Conservation (phyloP, 345 rosid species). For the Lumnitzera littorea region DNA sequence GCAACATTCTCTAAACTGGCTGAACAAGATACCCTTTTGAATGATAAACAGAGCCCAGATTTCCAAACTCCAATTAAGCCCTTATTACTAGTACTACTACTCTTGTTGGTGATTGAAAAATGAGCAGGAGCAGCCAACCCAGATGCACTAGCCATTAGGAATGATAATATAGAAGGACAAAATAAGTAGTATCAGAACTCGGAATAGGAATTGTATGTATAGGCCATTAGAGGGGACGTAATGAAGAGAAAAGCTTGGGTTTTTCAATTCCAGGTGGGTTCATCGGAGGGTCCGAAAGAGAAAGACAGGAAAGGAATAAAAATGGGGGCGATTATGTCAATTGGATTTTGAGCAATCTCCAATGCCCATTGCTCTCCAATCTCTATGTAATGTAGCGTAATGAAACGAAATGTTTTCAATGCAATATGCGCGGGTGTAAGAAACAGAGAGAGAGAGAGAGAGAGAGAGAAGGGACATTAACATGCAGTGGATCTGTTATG, state of each 20-base stretch:
- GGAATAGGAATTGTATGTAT: conserved; percentile 7
- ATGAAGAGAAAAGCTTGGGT: not conserved
- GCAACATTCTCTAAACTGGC: conserved; percentile 37
- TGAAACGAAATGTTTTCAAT: too few species aligned
- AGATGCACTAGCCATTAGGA: conserved; percentile 74
- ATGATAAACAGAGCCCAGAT: conserved; percentile 55
- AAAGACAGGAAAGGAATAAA: not conserved
- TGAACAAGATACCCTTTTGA: conserved; percentile 47
- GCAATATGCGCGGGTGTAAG: too few species aligned
- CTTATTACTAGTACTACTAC: conserved; percentile 25
- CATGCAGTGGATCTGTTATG: too few species aligned
- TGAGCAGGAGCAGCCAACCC: conserved; percentile 41
- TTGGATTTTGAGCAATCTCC: conserved; percentile 37
- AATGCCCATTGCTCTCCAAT: conserved; percentile 6
- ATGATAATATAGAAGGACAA: conserved; percentile 7
- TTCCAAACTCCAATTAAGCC: conserved; percentile 44
- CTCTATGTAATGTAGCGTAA: too few species aligned
- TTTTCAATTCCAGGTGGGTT: not conserved
- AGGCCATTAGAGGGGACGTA: conserved; percentile 11
- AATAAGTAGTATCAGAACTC: conserved; percentile 17
- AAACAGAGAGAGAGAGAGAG: too few species aligned
- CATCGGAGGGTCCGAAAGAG: conserved; percentile 33
- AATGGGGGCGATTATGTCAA: conserved; percentile 32
- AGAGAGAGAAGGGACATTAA: too few species aligned
- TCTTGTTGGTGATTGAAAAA: conserved; percentile 41